A percentile compares a stretch with the other conserved stretches of the same genome.
phyloP scores from a whole-genome alignment of 441 rosid species.

The Flueggea neowawraea region DNA sequence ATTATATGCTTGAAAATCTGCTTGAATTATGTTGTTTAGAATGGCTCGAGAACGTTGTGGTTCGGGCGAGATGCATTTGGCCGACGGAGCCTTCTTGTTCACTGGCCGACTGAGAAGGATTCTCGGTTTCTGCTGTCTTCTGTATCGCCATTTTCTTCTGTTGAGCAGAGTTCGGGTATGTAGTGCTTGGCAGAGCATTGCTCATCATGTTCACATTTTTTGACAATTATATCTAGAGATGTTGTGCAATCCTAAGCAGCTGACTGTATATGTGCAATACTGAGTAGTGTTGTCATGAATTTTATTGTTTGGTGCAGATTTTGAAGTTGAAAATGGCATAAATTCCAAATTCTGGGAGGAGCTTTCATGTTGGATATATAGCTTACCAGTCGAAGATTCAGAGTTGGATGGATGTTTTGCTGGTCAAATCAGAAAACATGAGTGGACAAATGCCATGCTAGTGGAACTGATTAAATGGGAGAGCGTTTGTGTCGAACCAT shows the following conservation, averaged over 20 bases:
- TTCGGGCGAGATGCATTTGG: constrained; percentile 92
- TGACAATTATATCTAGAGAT: no score
- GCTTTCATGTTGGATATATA: constrained; percentile 81
- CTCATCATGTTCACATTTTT: constrained; percentile 9
- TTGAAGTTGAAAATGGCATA: constrained; percentile 42
- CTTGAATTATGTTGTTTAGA: no score
- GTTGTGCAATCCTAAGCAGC: not conserved
- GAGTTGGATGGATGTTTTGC: constrained; percentile 23
- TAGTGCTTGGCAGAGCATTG: constrained; percentile 32
- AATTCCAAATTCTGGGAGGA: constrained; percentile 67
- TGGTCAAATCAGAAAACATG: constrained; percentile 60
- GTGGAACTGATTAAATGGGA: constrained; percentile 70
- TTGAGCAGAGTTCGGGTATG: constrained; percentile 46
- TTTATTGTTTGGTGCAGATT: constrained; percentile 28
- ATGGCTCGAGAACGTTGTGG: no score
- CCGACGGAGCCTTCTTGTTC: constrained; percentile 86
- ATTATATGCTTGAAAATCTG: no score
- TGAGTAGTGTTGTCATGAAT: not conserved
- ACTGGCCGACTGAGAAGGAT: constrained; percentile 71
- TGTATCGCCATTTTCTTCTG: constrained; percentile 57
- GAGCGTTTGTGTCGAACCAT: constrained; percentile 54
- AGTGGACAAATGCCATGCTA: constrained; percentile 49
- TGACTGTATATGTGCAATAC: not conserved
- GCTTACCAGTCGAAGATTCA: constrained; percentile 41
- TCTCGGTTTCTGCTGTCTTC: constrained; percentile 67